These are phyloP conservation scores for Cryptosporidium muris DNA, from an alignment of 169 alveolate species.

Conservation along the genomic window DNA sequence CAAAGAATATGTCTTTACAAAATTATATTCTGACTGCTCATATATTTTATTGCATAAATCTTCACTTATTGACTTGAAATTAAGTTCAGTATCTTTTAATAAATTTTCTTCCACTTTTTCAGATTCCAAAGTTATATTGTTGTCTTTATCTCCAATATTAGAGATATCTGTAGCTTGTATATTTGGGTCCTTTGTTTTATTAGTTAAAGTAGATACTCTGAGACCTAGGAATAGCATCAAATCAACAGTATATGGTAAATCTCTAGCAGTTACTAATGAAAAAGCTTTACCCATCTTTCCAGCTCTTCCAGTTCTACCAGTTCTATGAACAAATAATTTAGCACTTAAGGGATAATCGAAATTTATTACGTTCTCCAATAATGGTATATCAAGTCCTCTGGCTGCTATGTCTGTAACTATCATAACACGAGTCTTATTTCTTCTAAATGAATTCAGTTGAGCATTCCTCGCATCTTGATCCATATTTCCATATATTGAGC, in stretches of 20 bases:
- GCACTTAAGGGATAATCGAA: slow-evolving; percentile 75
- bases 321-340: slow-evolving; percentile 82
- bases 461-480: slow-evolving; percentile 87
- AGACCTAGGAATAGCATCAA: slow-evolving; percentile 75
- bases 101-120: not conserved
- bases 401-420: slow-evolving; percentile 89
- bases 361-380: slow-evolving; percentile 85
- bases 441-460: slow-evolving; percentile 81
- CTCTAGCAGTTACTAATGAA: slow-evolving; percentile 77
- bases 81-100: not conserved
- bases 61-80: not conserved
- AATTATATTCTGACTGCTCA: not conserved
- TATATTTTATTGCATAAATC: not conserved
- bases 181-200: not conserved
- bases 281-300: slow-evolving; percentile 83
- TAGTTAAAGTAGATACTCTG: slow-evolving; percentile 6
- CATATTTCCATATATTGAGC: slow-evolving; percentile 88
- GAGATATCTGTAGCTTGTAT: not conserved
- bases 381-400: slow-evolving; percentile 90
- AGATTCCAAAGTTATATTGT: not conserved
- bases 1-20: too few species aligned
- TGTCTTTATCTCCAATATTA: too few species aligned
- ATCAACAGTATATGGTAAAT: slow-evolving; percentile 81
- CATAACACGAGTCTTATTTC: slow-evolving; percentile 77
- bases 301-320: slow-evolving; percentile 94